Evolutionary conservation across 495 filamentous ascomycete genomes (phyloP).

Genomic region (Aspergillus mulundensis): DNA sequence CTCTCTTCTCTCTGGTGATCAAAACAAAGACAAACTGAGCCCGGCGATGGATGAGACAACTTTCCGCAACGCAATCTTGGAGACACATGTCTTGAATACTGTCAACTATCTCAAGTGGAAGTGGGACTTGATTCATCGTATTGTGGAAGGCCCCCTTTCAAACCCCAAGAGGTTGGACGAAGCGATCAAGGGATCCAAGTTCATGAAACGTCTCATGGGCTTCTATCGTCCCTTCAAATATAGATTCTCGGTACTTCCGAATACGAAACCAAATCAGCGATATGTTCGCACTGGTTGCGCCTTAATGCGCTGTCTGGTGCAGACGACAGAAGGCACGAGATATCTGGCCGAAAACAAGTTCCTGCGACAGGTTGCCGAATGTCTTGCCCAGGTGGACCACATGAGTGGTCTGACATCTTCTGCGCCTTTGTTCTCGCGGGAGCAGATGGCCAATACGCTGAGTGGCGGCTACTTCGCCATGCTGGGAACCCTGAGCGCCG

Average conservation of each 20-base stretch:
- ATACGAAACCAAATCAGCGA: conserved; percentile 87
- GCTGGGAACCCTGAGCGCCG: conserved; percentile 77
- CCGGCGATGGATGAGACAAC: conserved; percentile 80
- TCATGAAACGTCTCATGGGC: conserved; percentile 87
- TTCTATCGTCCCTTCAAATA: conserved; percentile 98
- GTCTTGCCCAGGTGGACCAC: conserved; percentile 88
- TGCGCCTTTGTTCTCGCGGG: conserved; percentile 80
- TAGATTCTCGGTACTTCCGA: conserved; percentile 80
- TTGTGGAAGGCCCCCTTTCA: conserved; percentile 91
- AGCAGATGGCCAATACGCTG: conserved; percentile 76
- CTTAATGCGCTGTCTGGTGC: conserved; percentile 77
- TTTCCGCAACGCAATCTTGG: conserved; percentile 80
- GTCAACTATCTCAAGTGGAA: conserved; percentile 93
- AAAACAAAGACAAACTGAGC: conserved; percentile 66
- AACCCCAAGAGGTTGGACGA: conserved; percentile 91
- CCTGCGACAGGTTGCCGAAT: conserved; percentile 88
- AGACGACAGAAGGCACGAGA: conserved; percentile 74
- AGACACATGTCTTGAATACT: conserved; percentile 79
- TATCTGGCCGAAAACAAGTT: conserved; percentile 92
- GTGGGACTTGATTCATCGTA: conserved; percentile 84
- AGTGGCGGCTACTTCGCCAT: conserved; percentile 92
- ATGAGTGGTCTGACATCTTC: conserved; percentile 85
- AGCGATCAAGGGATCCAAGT: conserved; percentile 90
- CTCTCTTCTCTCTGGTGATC: conserved; percentile 48
- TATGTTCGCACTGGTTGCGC: conserved; percentile 89